These are phyloP conservation scores for Corymbia citriodora DNA, from an alignment of 441 rosid species.

Conservation along the genomic window DNA sequence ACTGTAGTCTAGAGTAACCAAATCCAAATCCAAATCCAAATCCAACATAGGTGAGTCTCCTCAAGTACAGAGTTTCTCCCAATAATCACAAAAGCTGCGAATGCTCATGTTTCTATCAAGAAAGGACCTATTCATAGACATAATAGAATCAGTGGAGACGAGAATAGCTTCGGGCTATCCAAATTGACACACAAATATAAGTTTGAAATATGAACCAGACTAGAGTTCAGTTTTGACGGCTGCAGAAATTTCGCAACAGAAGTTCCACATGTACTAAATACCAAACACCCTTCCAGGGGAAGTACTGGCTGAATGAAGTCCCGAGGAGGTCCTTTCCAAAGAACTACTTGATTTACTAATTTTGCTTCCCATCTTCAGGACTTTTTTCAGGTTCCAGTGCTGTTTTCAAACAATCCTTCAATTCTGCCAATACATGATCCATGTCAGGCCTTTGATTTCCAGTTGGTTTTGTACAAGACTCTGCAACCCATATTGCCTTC, in stretches of 20 bases:
- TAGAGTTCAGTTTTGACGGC: not conserved
- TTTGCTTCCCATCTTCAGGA: too few species aligned
- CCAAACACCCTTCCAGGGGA: not conserved
- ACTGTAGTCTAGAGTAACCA: too few species aligned
- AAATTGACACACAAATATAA: not conserved
- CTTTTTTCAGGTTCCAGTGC: not conserved
- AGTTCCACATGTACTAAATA: not conserved
- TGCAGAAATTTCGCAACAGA: not conserved
- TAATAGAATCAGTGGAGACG: too few species aligned
- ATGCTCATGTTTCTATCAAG: not conserved
- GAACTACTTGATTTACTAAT: too few species aligned
- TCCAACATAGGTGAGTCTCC: not conserved
- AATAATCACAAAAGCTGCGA: not conserved
- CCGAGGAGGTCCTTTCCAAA: not conserved
- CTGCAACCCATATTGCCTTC: not conserved
- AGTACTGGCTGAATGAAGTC: not conserved
- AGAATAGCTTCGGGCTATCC: too few species aligned
- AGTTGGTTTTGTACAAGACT: not conserved
- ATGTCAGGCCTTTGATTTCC: not conserved
- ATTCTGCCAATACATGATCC: not conserved
- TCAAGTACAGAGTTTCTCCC: not conserved
- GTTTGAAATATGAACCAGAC: not conserved
- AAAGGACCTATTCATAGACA: not conserved
- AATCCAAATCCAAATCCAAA: too few species aligned
- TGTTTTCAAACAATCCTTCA: not conserved